Conservation (phyloP, 164 flowering plant genomes). For the Taxillus chinensis region DNA sequence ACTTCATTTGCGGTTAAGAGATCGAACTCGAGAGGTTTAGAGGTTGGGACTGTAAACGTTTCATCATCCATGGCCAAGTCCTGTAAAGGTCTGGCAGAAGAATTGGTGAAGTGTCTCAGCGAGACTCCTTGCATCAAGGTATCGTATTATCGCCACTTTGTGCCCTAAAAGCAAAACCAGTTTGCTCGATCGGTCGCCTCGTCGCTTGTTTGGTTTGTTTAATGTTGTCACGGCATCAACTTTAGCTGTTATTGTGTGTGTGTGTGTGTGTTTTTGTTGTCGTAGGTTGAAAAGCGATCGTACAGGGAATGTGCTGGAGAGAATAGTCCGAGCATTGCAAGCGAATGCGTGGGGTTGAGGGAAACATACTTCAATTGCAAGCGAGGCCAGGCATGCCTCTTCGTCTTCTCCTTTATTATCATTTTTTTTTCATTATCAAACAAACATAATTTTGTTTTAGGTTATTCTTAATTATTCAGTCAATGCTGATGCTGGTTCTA, state of each 20-base stretch:
- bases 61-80: constrained; percentile 57
- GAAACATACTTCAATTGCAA: constrained; percentile 96
- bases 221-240: neutral
- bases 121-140: constrained; percentile 80
- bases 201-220: neutral
- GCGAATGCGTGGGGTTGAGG: constrained; percentile 84
- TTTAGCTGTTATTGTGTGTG: neutral
- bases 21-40: too few species aligned
- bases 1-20: too few species aligned
- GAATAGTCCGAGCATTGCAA: constrained; percentile 58
- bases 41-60: neutral
- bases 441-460: too few species aligned
- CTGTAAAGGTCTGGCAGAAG: constrained; percentile 80
- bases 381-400: constrained; percentile 70
- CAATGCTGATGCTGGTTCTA: too few species aligned
- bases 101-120: constrained; percentile 80
- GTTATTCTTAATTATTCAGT: too few species aligned
- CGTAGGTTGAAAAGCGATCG: constrained; percentile 65
- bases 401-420: neutral
- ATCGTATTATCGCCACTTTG: neutral
- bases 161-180: neutral
- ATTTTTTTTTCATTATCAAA: neutral
- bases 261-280: neutral
- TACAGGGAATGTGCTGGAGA: constrained; percentile 76
- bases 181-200: neutral